phyloP scores from a whole-genome alignment of 2,329 filamentous ascomycete genomes.

The Neonectria hederae region DNA sequence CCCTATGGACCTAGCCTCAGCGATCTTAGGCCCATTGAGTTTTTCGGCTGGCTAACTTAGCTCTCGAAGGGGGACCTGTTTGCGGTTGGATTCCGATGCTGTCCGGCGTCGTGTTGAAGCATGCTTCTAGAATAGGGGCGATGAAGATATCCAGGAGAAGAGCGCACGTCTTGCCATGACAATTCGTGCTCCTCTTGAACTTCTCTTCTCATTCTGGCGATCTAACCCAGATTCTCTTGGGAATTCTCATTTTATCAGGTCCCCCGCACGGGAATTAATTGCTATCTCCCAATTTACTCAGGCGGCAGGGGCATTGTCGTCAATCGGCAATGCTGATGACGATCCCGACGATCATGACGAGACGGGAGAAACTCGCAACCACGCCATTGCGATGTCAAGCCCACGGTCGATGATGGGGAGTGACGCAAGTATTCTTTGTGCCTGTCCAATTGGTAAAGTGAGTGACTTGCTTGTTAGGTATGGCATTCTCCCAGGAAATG shows the following conservation, averaged over 20 bases:
- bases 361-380: neutral
- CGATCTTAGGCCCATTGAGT: neutral
- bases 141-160: neutral
- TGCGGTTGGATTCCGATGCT: neutral
- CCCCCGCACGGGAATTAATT: neutral
- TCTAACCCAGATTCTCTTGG: neutral
- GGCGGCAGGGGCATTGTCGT: neutral
- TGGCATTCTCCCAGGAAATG: neutral
- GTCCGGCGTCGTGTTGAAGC: neutral
- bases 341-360: constrained; percentile 3
- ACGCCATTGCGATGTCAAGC: neutral
- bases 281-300: neutral
- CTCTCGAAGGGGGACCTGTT: neutral
- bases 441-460: neutral
- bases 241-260: neutral
- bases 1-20: neutral
- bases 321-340: constrained; percentile 1
- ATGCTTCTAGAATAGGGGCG: neutral
- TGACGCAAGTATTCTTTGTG: neutral
- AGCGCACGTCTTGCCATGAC: neutral
- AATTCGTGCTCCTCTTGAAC: neutral
- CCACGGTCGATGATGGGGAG: neutral
- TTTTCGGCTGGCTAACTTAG: neutral
- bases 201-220: neutral
- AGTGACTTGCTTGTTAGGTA: neutral